Conservation (phyloP, 75 land plant species). For the Pseudotsuga menziesii region DNA sequence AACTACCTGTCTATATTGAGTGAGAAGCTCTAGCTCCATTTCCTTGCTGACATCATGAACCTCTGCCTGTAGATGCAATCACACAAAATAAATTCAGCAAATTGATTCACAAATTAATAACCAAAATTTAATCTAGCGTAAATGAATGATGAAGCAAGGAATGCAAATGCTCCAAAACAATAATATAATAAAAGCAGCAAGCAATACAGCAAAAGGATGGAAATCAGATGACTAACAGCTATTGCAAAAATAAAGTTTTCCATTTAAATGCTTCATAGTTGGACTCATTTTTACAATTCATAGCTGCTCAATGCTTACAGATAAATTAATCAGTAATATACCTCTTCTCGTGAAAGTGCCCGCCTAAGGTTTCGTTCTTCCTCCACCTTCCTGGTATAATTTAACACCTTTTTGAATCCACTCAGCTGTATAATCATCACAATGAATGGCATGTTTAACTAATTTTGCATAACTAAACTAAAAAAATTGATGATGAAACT, state of each 20-base stretch:
- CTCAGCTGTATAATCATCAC: slow-evolving; percentile 54
- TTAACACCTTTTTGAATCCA: slow-evolving; percentile 96
- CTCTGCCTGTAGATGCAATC: slow-evolving; percentile 63
- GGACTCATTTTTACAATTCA: too few species aligned
- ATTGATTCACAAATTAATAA: neutral
- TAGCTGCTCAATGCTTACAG: neutral
- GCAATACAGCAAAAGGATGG: neutral
- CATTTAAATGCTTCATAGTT: too few species aligned
- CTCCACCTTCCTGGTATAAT: slow-evolving; percentile 83
- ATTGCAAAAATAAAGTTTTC: neutral
- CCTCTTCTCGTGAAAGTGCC: slow-evolving; percentile 89
- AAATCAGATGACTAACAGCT: neutral
- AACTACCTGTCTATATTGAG: slow-evolving; percentile 90
- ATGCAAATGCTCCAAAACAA: neutral
- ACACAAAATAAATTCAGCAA: slow-evolving; percentile 3
- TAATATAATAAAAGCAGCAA: neutral
- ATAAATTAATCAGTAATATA: slow-evolving; percentile 14
- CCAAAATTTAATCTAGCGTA: neutral
- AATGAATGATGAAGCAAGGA: neutral
- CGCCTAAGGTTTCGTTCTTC: slow-evolving; percentile 74
- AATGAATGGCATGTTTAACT: neutral
- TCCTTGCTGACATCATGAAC: slow-evolving; percentile 98
- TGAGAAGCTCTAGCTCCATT: slow-evolving; percentile 95
- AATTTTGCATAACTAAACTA: neutral
- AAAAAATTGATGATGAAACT: neutral